Conservation (phyloP, 352 stramenopile species). For the Phytophthora megakarya region DNA sequence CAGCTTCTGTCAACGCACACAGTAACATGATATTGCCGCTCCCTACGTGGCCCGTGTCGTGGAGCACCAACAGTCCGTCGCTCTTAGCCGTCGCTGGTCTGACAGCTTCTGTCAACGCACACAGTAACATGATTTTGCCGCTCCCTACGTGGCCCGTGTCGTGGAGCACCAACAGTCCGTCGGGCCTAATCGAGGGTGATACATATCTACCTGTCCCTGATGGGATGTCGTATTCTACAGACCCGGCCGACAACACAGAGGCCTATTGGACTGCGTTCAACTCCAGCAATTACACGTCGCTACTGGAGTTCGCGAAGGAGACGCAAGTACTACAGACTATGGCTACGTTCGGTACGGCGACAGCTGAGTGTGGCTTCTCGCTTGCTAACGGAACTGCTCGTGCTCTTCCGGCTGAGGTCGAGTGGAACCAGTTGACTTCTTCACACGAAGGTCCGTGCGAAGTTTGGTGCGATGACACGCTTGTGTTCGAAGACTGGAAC, state of each 20-base stretch:
- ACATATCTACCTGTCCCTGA: conserved; percentile 38
- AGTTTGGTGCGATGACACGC: conserved; percentile 54
- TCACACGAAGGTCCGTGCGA: conserved; percentile 56
- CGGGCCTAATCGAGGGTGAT: conserved; percentile 42
- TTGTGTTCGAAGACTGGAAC: conserved; percentile 57
- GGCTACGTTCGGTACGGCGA: conserved; percentile 31
- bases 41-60: conserved; percentile 38
- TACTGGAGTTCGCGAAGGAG: conserved; percentile 29
- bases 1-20: conserved; percentile 18
- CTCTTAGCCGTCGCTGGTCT: conserved; percentile 8
- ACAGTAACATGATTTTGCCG: conserved; percentile 44
- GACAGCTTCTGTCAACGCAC: conserved; percentile 10
- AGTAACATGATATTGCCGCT: conserved; percentile 41
- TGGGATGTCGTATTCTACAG: conserved; percentile 38
- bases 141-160: conserved; percentile 36
- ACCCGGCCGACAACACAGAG: conserved; percentile 34
- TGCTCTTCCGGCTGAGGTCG: conserved; percentile 37
- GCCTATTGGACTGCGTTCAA: conserved; percentile 37
- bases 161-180: conserved; percentile 42
- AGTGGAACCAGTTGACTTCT: conserved; percentile 45
- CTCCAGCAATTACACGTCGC: conserved; percentile 38
- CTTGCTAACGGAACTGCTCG: conserved; percentile 28
- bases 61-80: conserved; percentile 40
- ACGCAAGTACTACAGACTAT: conserved; percentile 29
- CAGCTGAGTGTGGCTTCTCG: conserved; percentile 26